Evolutionary conservation across 192 early-diverging fungal genomes (phyloP).

Genomic region (Gigaspora rosea): DNA sequence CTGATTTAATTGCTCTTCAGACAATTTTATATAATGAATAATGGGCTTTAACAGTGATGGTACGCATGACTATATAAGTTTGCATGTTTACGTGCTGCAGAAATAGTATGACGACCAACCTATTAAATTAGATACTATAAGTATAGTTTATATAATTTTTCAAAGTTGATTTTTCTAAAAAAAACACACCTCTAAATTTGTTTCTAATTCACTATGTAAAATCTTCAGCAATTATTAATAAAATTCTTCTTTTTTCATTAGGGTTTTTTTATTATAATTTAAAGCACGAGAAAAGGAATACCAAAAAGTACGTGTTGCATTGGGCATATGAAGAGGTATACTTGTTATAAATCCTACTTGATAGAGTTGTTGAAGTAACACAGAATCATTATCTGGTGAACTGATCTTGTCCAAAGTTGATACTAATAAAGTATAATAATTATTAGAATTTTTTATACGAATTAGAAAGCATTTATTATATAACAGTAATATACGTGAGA

Average conservation of each 20-base stretch:
- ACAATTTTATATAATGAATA: too few species aligned
- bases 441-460: background rate
- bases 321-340: background rate
- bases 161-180: background rate
- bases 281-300: background rate
- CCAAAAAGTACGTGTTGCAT: background rate
- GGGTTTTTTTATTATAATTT: conserved; percentile 1
- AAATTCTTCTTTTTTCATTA: conserved; percentile 1
- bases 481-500: background rate
- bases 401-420: too few species aligned
- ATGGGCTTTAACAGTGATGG: too few species aligned
- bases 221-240: conserved; percentile 2
- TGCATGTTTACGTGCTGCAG: background rate
- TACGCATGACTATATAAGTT: too few species aligned
- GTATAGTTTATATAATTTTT: background rate
- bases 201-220: background rate
- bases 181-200: background rate
- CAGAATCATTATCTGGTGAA: too few species aligned
- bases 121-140: background rate
- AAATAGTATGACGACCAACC: background rate
- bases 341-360: too few species aligned
- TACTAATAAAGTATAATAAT: too few species aligned
- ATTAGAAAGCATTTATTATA: background rate
- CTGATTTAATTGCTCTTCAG: too few species aligned
- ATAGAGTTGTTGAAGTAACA: too few species aligned